A percentile compares a stretch with the other conserved stretches of the same genome.
Conservation (phyloP, 192 early-diverging fungal species). For the Entomortierella beljakovae region DNA sequence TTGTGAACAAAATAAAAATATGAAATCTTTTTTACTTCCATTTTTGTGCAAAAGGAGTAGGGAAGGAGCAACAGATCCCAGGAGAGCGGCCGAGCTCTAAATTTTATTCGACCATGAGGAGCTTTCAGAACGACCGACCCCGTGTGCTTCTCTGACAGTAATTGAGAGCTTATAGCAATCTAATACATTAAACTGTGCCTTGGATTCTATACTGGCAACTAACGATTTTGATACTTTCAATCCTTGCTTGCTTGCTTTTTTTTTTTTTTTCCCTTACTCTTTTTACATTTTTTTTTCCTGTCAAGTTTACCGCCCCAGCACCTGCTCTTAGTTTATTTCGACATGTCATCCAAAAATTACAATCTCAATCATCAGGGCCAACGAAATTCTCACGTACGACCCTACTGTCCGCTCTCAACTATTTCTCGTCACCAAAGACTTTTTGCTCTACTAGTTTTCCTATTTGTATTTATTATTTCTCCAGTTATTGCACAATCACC, state of each 20-base stretch:
- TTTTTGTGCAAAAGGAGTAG: neutral
- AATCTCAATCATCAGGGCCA: neutral
- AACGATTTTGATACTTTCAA: too few species aligned
- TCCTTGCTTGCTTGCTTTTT: too few species aligned
- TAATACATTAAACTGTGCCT: too few species aligned
- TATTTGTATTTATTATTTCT: neutral
- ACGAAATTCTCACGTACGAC: neutral
- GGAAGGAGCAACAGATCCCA: neutral
- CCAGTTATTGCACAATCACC: constrained; percentile 18
- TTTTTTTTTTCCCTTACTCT: too few species aligned
- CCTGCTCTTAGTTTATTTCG: too few species aligned
- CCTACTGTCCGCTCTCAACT: neutral
- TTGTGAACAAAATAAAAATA: too few species aligned
- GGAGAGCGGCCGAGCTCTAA: neutral
- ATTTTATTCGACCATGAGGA: neutral
- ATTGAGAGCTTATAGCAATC: too few species aligned
- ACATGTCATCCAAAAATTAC: neutral
- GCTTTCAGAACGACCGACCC: too few species aligned
- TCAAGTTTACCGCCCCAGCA: too few species aligned
- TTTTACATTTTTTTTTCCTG: too few species aligned
- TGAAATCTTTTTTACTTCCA: neutral
- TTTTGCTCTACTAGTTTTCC: neutral
- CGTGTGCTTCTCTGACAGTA: too few species aligned
- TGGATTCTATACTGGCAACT: too few species aligned
- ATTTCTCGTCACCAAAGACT: neutral